phyloP scores from a whole-genome alignment of 179 eudicot species.

The Pouteria campechiana region DNA sequence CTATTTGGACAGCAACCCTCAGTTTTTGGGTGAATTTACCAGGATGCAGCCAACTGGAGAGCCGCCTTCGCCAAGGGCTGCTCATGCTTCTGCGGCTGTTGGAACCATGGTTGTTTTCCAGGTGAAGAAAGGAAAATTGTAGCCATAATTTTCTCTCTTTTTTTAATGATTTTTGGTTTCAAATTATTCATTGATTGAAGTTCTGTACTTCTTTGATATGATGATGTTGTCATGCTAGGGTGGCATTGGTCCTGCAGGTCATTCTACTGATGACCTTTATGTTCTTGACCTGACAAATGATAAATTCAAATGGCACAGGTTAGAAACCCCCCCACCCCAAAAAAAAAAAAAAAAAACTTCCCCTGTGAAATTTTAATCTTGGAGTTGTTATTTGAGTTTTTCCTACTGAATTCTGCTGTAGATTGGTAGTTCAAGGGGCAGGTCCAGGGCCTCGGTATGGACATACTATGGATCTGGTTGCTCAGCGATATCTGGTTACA shows the following conservation, averaged over 20 bases:
- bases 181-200: not conserved
- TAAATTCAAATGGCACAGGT: constrained; percentile 97
- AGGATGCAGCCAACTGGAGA: constrained; percentile 89
- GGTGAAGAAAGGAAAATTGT: constrained; percentile 31
- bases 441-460: constrained; percentile 98
- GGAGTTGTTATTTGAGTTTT: not conserved
- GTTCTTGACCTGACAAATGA: constrained; percentile 91
- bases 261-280: constrained; percentile 86
- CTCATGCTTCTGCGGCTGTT: constrained; percentile 87
- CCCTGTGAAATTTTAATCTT: not conserved
- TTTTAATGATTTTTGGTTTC: not conserved
- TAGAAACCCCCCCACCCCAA: too few species aligned
- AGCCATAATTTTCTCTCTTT: not conserved
- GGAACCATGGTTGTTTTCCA: constrained; percentile 99
- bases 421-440: constrained; percentile 89
- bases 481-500: constrained; percentile 82
- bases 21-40: not conserved
- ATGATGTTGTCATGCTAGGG: constrained; percentile 38
- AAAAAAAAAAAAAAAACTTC: too few species aligned
- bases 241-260: constrained; percentile 98
- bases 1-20: not conserved
- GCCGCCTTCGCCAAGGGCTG: constrained; percentile 97
- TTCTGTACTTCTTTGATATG: too few species aligned
- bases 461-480: constrained; percentile 92
- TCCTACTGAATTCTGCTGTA: constrained; percentile 16